A percentile compares a stretch with the other conserved stretches of the same genome.
Evolutionary conservation across 1,284 basidiomycete species (phyloP).

Genomic region (Heterobasidion occidentale): DNA sequence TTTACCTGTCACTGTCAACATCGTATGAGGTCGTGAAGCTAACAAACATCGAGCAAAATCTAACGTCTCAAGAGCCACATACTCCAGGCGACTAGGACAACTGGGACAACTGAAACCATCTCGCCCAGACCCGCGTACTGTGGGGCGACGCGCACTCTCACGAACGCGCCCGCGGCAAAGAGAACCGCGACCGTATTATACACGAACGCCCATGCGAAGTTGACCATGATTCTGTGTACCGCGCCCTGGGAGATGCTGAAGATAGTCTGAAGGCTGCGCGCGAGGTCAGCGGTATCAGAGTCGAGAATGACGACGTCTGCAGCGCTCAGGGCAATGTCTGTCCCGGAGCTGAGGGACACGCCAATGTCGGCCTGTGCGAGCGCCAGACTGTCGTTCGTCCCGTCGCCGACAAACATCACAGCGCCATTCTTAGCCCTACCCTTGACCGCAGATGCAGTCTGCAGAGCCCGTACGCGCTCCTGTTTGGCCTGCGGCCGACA

Average conservation of each 20-base stretch:
- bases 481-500: constrained; percentile 47
- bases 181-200: constrained; percentile 39
- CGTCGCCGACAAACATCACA: constrained; percentile 39
- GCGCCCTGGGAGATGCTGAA: constrained; percentile 34
- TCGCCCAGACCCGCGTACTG: constrained; percentile 36
- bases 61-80: constrained; percentile 10
- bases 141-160: constrained; percentile 28
- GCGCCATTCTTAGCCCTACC: constrained; percentile 1
- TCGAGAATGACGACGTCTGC: constrained; percentile 41
- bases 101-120: constrained; percentile 33
- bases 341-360: constrained; percentile 36
- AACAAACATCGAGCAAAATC: background rate
- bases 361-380: constrained; percentile 44
- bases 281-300: constrained; percentile 24
- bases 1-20: background rate
- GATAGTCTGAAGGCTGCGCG: constrained; percentile 29
- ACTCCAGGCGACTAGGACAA: constrained; percentile 26
- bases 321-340: constrained; percentile 27
- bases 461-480: constrained; percentile 30
- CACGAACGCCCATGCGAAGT: constrained; percentile 39
- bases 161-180: constrained; percentile 43
- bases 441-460: constrained; percentile 13
- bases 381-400: constrained; percentile 46
- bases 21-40: background rate
- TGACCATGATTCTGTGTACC: constrained; percentile 28